Conservation (phyloP, 805 yeast genomes). For the Hyphopichia homilentoma region DNA sequence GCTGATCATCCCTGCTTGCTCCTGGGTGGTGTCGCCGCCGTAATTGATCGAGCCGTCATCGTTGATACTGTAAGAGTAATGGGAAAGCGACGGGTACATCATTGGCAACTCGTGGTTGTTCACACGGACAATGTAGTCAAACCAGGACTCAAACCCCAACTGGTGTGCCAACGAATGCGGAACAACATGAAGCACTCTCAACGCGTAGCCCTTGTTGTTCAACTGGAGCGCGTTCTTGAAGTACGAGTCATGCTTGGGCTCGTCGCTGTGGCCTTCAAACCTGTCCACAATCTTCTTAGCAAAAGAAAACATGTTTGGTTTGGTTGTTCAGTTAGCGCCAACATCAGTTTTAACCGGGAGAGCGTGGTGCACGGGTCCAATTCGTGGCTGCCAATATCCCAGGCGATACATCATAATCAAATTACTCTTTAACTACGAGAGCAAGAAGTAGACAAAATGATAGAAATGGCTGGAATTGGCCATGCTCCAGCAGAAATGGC, state of each 20-base stretch:
- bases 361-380: too few relatives aligned
- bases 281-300: conserved; percentile 41
- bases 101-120: conserved; percentile 64
- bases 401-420: too few relatives aligned
- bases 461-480: too few relatives aligned
- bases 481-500: too few relatives aligned
- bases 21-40: conserved; percentile 28
- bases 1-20: conserved; percentile 36
- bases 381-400: background rate
- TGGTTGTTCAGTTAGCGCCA: too few relatives aligned
- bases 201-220: conserved; percentile 40
- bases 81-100: conserved; percentile 26
- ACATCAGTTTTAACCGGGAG: too few relatives aligned
- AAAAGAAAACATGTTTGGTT: conserved; percentile 38
- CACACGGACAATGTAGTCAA: conserved; percentile 80
- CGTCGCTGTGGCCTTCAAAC: conserved; percentile 25
- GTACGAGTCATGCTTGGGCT: conserved; percentile 25
- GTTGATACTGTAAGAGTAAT: conserved; percentile 27
- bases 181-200: conserved; percentile 33
- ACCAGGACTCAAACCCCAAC: conserved; percentile 67
- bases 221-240: conserved; percentile 26
- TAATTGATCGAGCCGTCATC: conserved; percentile 40
- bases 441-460: conserved; percentile 1
- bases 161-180: conserved; percentile 35
- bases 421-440: background rate